Evolutionary conservation across 371 early-diverging fungal species (phyloP).

Genomic region (Mucor mucedo): DNA sequence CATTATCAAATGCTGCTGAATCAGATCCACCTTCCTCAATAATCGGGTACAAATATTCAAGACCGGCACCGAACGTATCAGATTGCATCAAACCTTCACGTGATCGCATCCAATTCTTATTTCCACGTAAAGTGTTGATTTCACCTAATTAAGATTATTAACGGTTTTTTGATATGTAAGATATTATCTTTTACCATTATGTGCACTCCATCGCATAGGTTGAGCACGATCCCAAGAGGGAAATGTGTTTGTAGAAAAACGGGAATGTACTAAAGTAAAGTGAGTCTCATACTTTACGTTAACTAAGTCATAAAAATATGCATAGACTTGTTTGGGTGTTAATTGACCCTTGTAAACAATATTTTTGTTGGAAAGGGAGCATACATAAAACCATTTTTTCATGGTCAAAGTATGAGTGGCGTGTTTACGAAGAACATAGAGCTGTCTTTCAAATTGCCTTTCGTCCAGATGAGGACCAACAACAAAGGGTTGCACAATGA

Average conservation of each 20-base stretch:
- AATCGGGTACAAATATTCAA: slow-evolving; percentile 89
- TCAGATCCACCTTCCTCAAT: slow-evolving; percentile 96
- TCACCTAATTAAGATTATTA: slow-evolving; percentile 66
- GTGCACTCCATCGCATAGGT: slow-evolving; percentile 96
- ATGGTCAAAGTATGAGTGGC: slow-evolving; percentile 79
- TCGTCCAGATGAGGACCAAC: slow-evolving; percentile 51
- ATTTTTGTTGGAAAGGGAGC: slow-evolving; percentile 89
- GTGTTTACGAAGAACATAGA: slow-evolving; percentile 90
- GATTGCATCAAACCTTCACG: slow-evolving; percentile 93
- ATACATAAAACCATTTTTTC: slow-evolving; percentile 94
- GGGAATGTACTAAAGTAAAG: slow-evolving; percentile 96
- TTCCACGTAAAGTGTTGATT: slow-evolving; percentile 97
- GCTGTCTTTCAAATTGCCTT: slow-evolving; percentile 80
- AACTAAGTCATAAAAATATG: slow-evolving; percentile 87
- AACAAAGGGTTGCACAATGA: slow-evolving; percentile 91
- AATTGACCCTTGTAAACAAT: slow-evolving; percentile 97
- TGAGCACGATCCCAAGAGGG: slow-evolving; percentile 98
- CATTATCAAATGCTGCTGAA: slow-evolving; percentile 95
- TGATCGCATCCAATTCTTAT: slow-evolving; percentile 98
- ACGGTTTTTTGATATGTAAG: background rate
- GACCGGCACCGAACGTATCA: slow-evolving; percentile 75
- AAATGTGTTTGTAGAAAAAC: slow-evolving; percentile 98
- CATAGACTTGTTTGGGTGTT: slow-evolving; percentile 90
- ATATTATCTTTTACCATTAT: slow-evolving; percentile 77
- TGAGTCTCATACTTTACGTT: slow-evolving; percentile 82